Percentiles rank a stretch among this genome's conserved stretches.
phyloP scores from a whole-genome alignment of 805 yeast species.

The Komagataella kurtzmanii region DNA sequence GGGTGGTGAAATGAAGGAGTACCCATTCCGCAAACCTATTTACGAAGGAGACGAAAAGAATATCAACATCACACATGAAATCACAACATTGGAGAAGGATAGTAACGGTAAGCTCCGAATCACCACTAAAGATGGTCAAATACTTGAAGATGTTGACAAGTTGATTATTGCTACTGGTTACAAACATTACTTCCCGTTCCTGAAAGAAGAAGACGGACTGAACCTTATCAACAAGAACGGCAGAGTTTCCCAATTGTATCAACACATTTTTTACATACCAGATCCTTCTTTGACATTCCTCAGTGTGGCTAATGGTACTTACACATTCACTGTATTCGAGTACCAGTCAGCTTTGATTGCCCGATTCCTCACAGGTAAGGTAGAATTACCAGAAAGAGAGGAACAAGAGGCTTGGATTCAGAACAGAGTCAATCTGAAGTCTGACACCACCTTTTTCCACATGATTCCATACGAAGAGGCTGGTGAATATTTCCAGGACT shows the following conservation, averaged over 20 bases:
- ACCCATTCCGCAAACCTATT: background rate
- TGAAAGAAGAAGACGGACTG: background rate
- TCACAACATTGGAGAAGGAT: background rate
- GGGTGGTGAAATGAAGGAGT: background rate
- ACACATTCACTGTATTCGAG: background rate
- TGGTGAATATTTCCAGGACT: background rate
- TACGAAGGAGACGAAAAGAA: background rate
- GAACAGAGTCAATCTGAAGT: background rate
- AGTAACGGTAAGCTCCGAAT: background rate
- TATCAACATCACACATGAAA: background rate
- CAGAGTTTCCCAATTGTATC: background rate
- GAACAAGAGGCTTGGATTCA: background rate
- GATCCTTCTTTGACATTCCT: background rate
- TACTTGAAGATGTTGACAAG: background rate
- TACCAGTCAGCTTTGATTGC: background rate
- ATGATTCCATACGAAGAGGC: background rate
- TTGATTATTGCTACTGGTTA: background rate
- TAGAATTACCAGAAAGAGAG: background rate
- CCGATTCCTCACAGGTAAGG: background rate
- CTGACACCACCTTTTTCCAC: background rate
- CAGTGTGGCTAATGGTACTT: background rate
- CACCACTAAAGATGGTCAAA: background rate
- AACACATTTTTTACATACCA: background rate
- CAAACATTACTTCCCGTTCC: background rate
- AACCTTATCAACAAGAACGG: background rate